Evolutionary conservation across 108 stramenopile species (phyloP).

Genomic region (Aureococcus anophagefferens): DNA sequence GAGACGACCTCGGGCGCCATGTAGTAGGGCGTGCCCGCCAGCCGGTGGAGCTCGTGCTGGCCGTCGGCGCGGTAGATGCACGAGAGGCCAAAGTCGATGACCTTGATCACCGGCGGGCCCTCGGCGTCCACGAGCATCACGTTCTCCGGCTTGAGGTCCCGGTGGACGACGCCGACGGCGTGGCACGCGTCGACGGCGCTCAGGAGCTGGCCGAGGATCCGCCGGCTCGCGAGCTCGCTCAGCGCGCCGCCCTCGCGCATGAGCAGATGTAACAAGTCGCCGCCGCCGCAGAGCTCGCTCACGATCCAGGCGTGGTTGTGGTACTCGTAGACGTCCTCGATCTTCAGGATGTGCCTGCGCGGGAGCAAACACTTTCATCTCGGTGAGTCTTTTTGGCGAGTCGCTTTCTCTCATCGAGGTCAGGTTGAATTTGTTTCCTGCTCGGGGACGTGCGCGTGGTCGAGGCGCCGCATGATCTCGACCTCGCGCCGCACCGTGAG

Average conservation of each 20-base stretch:
- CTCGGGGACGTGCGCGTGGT: too few relatives aligned
- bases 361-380: too few relatives aligned
- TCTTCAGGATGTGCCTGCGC: neutral
- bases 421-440: too few relatives aligned
- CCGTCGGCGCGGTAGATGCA: neutral
- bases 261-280: conserved; percentile 18
- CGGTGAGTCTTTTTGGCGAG: too few relatives aligned
- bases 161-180: conserved; percentile 43
- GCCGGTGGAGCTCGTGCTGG: too few relatives aligned
- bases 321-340: neutral
- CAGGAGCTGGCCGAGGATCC: conserved; percentile 2
- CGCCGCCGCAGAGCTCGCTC: conserved; percentile 15
- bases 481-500: too few relatives aligned
- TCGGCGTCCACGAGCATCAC: neutral
- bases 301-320: neutral
- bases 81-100: conserved; percentile 86
- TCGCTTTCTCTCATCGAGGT: too few relatives aligned
- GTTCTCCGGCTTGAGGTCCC: conserved; percentile 43
- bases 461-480: too few relatives aligned
- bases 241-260: neutral
- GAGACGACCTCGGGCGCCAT: conserved; percentile 55
- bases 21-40: conserved; percentile 51
- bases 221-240: neutral
- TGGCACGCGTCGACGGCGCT: conserved; percentile 35
- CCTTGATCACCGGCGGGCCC: conserved; percentile 35